phyloP scores from a whole-genome alignment of 164 flowering plant species.

The Cinnamomum chago region DNA sequence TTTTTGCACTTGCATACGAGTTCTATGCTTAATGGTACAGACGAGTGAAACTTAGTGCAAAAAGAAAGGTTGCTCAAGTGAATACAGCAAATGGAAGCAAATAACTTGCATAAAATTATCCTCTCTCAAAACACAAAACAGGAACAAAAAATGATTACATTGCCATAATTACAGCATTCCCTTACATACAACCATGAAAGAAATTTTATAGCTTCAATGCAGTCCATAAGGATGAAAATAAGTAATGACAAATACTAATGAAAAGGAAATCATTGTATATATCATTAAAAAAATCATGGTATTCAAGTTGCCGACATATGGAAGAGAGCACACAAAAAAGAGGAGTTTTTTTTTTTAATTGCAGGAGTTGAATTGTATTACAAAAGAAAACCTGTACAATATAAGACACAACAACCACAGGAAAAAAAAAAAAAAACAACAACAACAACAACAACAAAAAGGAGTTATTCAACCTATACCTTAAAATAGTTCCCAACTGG shows the following conservation, averaged over 20 bases:
- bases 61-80: no score
- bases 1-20: no score
- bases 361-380: not conserved
- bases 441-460: no score
- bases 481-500: conserved; percentile 98
- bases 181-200: not conserved
- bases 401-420: not conserved
- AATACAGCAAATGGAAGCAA: no score
- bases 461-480: conserved; percentile 41
- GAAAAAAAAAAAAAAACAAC: no score
- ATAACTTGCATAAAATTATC: no score
- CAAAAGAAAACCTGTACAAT: not conserved
- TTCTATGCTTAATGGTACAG: no score
- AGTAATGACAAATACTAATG: not conserved
- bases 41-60: no score
- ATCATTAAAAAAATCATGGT: not conserved
- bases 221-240: not conserved
- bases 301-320: not conserved
- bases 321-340: not conserved
- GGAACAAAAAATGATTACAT: no score
- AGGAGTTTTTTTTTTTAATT: not conserved
- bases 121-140: no score
- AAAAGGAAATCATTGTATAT: not conserved
- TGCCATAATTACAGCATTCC: no score
- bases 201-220: not conserved